phyloP scores from a whole-genome alignment of 306 rosid species.

The Mimosa pudica region DNA sequence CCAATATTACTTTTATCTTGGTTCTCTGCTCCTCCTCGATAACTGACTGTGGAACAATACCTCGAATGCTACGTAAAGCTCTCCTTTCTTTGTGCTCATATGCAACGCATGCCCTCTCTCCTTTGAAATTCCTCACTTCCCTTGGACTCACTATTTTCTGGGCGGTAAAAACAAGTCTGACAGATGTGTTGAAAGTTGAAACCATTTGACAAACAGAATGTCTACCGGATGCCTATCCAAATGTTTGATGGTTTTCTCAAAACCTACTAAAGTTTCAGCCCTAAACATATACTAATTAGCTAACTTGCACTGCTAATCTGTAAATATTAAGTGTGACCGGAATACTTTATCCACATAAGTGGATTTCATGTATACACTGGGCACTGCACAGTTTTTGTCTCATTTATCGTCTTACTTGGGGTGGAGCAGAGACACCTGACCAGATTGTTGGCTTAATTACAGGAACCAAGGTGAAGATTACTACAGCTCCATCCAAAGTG shows the following conservation, averaged over 20 bases:
- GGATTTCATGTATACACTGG: constrained; percentile 14
- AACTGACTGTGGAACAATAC: constrained; percentile 79
- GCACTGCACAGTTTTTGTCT: constrained; percentile 1
- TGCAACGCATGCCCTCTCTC: constrained; percentile 89
- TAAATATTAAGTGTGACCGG: constrained; percentile 6
- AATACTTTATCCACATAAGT: constrained; percentile 11
- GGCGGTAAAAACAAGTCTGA: constrained; percentile 22
- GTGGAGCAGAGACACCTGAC: constrained; percentile 29
- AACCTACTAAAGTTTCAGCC: constrained; percentile 98
- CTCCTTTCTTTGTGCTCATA: constrained; percentile 84
- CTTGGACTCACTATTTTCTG: constrained; percentile 89
- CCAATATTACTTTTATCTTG: constrained; percentile 70
- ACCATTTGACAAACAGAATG: constrained; percentile 27
- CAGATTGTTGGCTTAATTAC: constrained; percentile 23
- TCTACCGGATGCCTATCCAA: constrained; percentile 85
- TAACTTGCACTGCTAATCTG: neutral
- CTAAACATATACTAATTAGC: neutral
- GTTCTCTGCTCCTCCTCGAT: constrained; percentile 72
- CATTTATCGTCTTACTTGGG: constrained; percentile 8
- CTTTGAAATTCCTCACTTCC: constrained; percentile 87
- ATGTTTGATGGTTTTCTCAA: constrained; percentile 84
- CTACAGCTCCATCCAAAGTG: constrained; percentile 70
- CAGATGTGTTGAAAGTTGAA: constrained; percentile 16
- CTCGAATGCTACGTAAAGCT: constrained; percentile 77
- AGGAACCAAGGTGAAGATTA: constrained; percentile 92